Evolutionary conservation across 2,329 filamentous ascomycete genomes (phyloP).

Genomic region (Nemania sp.): DNA sequence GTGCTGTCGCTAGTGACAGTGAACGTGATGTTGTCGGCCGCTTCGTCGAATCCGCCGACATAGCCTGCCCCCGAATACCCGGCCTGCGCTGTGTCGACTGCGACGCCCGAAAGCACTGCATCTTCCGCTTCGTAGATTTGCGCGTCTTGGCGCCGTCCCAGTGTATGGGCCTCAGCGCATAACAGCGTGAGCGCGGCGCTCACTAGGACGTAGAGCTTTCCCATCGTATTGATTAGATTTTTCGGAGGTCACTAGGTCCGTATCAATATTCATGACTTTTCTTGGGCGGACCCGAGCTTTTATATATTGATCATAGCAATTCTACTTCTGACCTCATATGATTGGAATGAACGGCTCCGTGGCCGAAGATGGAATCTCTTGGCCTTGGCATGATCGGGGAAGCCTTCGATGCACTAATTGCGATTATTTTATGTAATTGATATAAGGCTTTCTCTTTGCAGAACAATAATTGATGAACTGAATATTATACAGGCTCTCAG

Average conservation of each 20-base stretch:
- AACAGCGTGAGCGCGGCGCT: background rate
- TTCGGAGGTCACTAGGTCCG: background rate
- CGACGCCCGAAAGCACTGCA: background rate
- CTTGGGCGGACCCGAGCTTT: background rate
- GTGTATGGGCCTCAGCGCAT: background rate
- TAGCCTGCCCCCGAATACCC: conserved; percentile 6
- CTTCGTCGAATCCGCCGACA: conserved; percentile 2
- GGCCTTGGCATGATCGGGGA: background rate
- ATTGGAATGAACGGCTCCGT: background rate
- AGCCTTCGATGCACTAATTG: background rate
- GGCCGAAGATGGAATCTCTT: background rate
- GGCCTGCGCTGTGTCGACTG: background rate
- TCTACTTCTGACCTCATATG: background rate
- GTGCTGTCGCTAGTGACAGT: conserved; percentile 6
- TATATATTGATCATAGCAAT: background rate
- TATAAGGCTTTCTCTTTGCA: background rate
- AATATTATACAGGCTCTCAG: background rate
- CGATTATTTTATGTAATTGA: background rate
- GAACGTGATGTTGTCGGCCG: conserved; percentile 12
- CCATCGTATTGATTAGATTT: background rate
- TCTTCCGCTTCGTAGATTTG: conserved; percentile 10
- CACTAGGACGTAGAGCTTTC: background rate
- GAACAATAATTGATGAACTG: background rate
- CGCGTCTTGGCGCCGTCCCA: background rate
- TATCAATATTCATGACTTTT: background rate